Evolutionary conservation across 805 yeast species (phyloP), one percentile per base, ranked within the genome.

Genomic region (Yarrowia sp.): DNA sequence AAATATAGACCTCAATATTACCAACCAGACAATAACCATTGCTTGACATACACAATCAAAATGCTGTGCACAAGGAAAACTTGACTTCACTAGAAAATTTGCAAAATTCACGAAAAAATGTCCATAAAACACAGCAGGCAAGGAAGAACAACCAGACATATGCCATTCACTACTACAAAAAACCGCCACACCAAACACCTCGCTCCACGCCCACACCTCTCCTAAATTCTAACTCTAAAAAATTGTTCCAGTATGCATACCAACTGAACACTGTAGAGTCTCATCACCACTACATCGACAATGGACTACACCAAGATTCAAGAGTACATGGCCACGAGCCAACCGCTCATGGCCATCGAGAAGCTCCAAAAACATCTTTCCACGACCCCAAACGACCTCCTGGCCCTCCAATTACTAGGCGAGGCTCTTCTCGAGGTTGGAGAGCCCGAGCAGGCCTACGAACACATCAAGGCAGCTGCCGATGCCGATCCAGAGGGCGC

Each of bases 361-460:
- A 65, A 80, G 16, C 74, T 86, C 32, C 68, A 77, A 27, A 38
- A 35, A 35, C 56, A 38, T 19, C 63, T 66, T 5, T 75, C 75
- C 53, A 10, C 62, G 8, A 24, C 59, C 6, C 58, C 62, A 13
- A 33, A 53, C 22, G 58, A 66, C 33, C 38, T 66, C 8, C 41
- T 53, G 25, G 64, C 68, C 8, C 66, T 72, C 18, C 75, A 76
- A 55, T 61, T 70, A 6, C 79, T 84, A 47, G 96, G 94, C 8
- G 97, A 92, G 71, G 80, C 86, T 4, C 81, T 87, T 62, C 77
- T 93, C 58, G 99, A 94, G 71, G 78, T 78, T 59, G 92, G 94
- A 63, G 84, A 87, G 65, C 82, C 92, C 59, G 96, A 90, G 64
- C 78, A 80, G 51, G 97, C 97, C 0, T 88, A 85, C 71, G 80